Evolutionary conservation across 768 basidiomycete species (phyloP), one percentile per base, ranked within the genome.

Genomic region (Lactifluus hygrophoroides): DNA sequence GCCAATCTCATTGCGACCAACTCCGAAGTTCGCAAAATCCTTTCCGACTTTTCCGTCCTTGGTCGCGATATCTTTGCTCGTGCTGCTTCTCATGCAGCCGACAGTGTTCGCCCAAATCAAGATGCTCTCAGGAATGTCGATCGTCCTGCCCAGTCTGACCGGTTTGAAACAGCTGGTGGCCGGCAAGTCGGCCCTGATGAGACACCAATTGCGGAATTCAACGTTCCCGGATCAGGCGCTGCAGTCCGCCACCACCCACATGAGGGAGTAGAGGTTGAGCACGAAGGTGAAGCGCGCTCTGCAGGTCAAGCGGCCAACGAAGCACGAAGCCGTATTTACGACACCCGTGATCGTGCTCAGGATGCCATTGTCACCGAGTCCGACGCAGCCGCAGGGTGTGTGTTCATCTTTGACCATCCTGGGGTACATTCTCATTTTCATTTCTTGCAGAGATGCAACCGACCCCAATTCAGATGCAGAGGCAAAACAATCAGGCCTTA

Each of bases 1-100:
- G 76, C 90, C 59, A 81, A 82, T 43, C 85, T 97, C 66, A 77
- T 97, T 66, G 77, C 93, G 61, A 95, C 94, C 68, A 99, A 99
- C 74, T 86, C 89, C 0, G 90, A 95, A 73, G 86, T 89, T 30
- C 86, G 93, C 66, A 95, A 96, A 70, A 83, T 96, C 28, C 72
- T 94, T 52, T 79, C 83, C 2, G 90, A 93, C 71, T 84, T 88
- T 62, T 79, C 82, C 10, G 69, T 85, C 57, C 83, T 91, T 49
- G 88, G 89, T 0, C 85, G 91, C 42, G 92, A 95, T 69, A 76
- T 96, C 54, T 82, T 95, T 61, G 82, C 90, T 4, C 85, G 80
- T 38, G 80, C 80, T 19, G 85, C 88, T 0, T 70, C 76, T 64
- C 88, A 91, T 67, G 85, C 80, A 13, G 88, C 90, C 7, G 79